Base-by-base conservation (phyloP, 1,139 yeast species). In the Meyerozyma elateridarum region DNA sequence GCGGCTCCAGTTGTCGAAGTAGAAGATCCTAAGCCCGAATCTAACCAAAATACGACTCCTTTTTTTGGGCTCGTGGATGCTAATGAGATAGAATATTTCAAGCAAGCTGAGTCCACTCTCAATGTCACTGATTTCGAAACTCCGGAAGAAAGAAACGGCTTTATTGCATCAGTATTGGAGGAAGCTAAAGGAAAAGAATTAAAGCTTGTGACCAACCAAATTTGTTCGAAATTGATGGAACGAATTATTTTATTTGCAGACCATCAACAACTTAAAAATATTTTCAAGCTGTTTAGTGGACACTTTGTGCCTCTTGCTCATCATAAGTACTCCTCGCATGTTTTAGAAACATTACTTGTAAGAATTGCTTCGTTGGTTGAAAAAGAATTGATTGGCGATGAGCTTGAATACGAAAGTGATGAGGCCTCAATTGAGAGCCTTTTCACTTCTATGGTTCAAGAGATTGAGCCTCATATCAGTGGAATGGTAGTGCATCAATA, bases 251-350 rank as follows among this genome's bases (percentile, higher is more conserved):
- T 85, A 30, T 64, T 69, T 21, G 82, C 89, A 11, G 67, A 71
- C 24, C 81, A 78, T 39, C 62, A 58, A 12, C 95, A 88, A 53
- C 58, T 87, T 39, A 75, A 79, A 52, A 55, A 63, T 24, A 56
- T 89, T 1, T 84, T 84, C 54, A 70, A 69, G 36, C 76, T 79
- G 4, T 82, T 88, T 47, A 67, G 69, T 29, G 85, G 82, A 9
- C 84, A 83, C 46, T 84, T 85, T 49, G 76, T 73, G 17, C 75
- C 83, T n/a, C 65, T 89, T 38, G 75, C 93, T 2, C 79, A 78
- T 46, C 96, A 91, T 50, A 88, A 89, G 52, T 91, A 87, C 54
- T 80, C 96, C 1, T 89, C 97, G 0, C 98, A 91, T 55, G 95
- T 93, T 34, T 68, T 88, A 33, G 98, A 91, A 54, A 85, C 97